Percentiles rank a stretch among this genome's conserved stretches.
Evolutionary conservation across 306 rosid genomes (phyloP).

Genomic region (Trifolium dubium): DNA sequence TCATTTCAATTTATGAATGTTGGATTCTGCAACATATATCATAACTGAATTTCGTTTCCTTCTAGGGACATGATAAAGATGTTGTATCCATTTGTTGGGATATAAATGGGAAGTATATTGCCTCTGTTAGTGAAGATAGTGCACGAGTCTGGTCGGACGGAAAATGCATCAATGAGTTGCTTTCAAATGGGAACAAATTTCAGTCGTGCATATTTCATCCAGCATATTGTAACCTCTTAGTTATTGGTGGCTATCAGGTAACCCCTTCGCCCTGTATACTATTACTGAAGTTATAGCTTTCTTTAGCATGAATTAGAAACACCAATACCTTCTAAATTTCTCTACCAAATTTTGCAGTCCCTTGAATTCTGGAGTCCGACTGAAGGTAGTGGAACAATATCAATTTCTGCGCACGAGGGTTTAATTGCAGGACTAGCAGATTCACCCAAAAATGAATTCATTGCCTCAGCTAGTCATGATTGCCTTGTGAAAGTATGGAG

Average conservation of each 20-base stretch:
- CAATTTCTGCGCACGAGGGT: constrained; percentile 57
- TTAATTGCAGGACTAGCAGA: constrained; percentile 53
- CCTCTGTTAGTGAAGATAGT: constrained; percentile 65
- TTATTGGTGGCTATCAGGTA: constrained; percentile 72
- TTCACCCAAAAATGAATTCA: constrained; percentile 44
- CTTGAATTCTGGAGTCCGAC: constrained; percentile 61
- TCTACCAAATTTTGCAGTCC: constrained; percentile 44
- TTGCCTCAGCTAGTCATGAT: constrained; percentile 75
- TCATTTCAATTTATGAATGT: constrained; percentile 16
- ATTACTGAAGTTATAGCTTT: not conserved
- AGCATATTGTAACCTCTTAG: constrained; percentile 45
- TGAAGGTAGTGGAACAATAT: constrained; percentile 39
- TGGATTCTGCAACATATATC: constrained; percentile 21
- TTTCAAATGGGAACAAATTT: constrained; percentile 58
- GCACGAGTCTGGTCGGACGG: constrained; percentile 65
- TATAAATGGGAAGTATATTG: constrained; percentile 55
- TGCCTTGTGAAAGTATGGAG: constrained; percentile 65
- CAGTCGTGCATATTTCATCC: constrained; percentile 74
- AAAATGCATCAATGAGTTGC: constrained; percentile 55
- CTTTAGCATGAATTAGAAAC: constrained; percentile 23
- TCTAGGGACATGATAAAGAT: constrained; percentile 62
- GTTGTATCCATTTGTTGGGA: constrained; percentile 70
- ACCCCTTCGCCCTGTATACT: not conserved
- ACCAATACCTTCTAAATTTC: not conserved
- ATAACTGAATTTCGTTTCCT: constrained; percentile 29